Base-by-base conservation (phyloP, 805 yeast genomes). In the Pichia manshurica region DNA sequence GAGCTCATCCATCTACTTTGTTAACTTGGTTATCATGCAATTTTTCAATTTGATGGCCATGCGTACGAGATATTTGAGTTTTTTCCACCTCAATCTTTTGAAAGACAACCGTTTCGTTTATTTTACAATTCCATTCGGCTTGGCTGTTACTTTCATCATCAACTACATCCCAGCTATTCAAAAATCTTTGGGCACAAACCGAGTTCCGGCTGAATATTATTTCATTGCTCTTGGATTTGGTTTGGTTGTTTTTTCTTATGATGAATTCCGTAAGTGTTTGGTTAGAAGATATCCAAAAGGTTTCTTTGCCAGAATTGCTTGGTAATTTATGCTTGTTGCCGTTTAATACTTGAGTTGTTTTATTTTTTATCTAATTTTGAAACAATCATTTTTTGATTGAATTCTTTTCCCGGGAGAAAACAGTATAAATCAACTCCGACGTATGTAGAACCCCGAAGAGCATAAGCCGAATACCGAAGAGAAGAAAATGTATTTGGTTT, bases 141-240 rank as follows among this genome's bases (percentile, higher is more conserved):
- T 39, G 19, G 42, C 21, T 12, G 29, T 20, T 10, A 39, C 42
- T 5, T 39, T 39, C 20, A 39, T 39, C 12, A 39, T 39, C 17
- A 39, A 39, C 19, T 39, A 39, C 28, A 25, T 39, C 28, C 42
- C 42, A 20, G 42, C 42, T 4, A 39, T 39, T 22, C 42, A 39
- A 39, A n/a, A n/a, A 20, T 21, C 42, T 5, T 39, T 39, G 29
- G 42, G 42, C 20, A 39, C 42, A 2, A 60, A 63, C 2, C 56
- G 57, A 20, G 70, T 73, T 22, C 77, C 76, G 7, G 73, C 66
- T n/a, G 70, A 72, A 52, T 70, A 68, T 56, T 74, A 67, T 54
- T 70, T 75, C 52, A 67, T 73, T 39, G 72, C 79, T 1, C 34
- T 73, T 40, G 76, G 73, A 0, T 69, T 75, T 54, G 78, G 77